Evolutionary conservation across 2,329 filamentous ascomycete genomes (phyloP).

Genomic region (Penicillium sp.): DNA sequence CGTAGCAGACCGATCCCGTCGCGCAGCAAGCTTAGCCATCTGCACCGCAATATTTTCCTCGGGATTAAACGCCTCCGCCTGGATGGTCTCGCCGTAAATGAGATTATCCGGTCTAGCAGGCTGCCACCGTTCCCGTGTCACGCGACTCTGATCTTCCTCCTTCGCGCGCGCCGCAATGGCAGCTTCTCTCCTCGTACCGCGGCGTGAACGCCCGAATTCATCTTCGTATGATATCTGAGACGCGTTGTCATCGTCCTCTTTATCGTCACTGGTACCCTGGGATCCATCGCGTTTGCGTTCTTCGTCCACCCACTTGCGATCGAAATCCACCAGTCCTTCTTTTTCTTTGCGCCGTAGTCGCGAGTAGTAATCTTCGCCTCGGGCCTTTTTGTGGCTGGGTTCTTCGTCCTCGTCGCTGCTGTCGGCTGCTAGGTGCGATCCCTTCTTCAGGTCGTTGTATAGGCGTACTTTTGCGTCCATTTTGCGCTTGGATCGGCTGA

Average conservation of each 20-base stretch:
- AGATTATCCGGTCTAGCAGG: slow-evolving; percentile 64
- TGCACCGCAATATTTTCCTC: slow-evolving; percentile 62
- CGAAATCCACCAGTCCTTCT: slow-evolving; percentile 79
- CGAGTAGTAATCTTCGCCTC: slow-evolving; percentile 45
- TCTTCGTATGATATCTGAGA: slow-evolving; percentile 85
- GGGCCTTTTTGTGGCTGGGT: slow-evolving; percentile 2
- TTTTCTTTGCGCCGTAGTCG: slow-evolving; percentile 60
- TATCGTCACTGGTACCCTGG: slow-evolving; percentile 41
- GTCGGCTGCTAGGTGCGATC: slow-evolving; percentile 66
- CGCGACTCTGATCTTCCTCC: slow-evolving; percentile 19
- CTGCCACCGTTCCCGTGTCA: slow-evolving; percentile 31
- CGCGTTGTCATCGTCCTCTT: slow-evolving; percentile 48
- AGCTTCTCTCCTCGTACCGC: slow-evolving; percentile 69
- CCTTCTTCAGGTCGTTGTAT: slow-evolving; percentile 87
- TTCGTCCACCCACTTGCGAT: slow-evolving; percentile 86
- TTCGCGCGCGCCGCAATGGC: slow-evolving; percentile 61
- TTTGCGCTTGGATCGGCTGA: slow-evolving; percentile 70
- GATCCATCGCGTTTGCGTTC: slow-evolving; percentile 42
- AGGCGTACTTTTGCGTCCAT: slow-evolving; percentile 89
- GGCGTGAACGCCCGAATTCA: slow-evolving; percentile 83
- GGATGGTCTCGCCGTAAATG: slow-evolving; percentile 84
- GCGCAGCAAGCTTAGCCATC: slow-evolving; percentile 77
- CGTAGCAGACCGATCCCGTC: slow-evolving; percentile 75
- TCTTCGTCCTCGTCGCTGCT: slow-evolving; percentile 37
- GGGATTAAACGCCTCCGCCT: slow-evolving; percentile 78